A percentile compares a stretch with the other conserved stretches of the same genome.
Conservation (phyloP, 2,329 filamentous ascomycete species). For the Coleophoma crateriformis region DNA sequence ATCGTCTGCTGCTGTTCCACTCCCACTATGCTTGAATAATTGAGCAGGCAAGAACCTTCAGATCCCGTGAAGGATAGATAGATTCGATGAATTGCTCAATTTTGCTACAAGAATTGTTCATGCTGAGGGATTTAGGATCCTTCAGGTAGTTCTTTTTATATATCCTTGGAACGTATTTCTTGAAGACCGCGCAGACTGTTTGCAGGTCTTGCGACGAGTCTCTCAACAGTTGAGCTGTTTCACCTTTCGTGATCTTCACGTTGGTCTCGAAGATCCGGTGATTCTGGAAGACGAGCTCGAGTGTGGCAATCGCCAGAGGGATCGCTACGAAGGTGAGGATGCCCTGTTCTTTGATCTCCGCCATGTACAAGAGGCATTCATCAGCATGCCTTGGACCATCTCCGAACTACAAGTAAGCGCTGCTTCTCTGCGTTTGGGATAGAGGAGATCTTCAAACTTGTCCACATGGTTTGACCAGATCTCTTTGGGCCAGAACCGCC, state of each 20-base stretch:
- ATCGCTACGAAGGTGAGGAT: too few relatives aligned
- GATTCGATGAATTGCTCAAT: conserved; percentile 95
- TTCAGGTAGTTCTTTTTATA: conserved; percentile 90
- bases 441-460: too few relatives aligned
- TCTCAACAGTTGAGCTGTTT: conserved; percentile 86
- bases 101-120: conserved; percentile 77
- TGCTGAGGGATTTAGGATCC: conserved; percentile 87
- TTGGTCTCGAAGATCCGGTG: conserved; percentile 72
- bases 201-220: conserved; percentile 88
- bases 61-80: conserved; percentile 80
- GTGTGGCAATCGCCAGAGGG: too few relatives aligned
- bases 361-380: too few relatives aligned
- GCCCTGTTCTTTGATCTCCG: too few relatives aligned
- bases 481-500: too few relatives aligned
- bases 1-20: conserved; percentile 17
- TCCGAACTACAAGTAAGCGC: too few relatives aligned
- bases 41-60: conserved; percentile 50
- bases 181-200: conserved; percentile 77
- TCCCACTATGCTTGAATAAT: conserved; percentile 17
- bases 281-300: too few relatives aligned
- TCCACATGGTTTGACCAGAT: too few relatives aligned
- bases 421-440: too few relatives aligned
- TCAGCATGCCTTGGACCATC: too few relatives aligned
- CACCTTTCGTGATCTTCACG: conserved; percentile 94
- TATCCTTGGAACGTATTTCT: conserved; percentile 71